These are phyloP conservation scores for Hygrophorus pudorinus DNA, from an alignment of 768 basidiomycete genomes.

Conservation along the genomic window DNA sequence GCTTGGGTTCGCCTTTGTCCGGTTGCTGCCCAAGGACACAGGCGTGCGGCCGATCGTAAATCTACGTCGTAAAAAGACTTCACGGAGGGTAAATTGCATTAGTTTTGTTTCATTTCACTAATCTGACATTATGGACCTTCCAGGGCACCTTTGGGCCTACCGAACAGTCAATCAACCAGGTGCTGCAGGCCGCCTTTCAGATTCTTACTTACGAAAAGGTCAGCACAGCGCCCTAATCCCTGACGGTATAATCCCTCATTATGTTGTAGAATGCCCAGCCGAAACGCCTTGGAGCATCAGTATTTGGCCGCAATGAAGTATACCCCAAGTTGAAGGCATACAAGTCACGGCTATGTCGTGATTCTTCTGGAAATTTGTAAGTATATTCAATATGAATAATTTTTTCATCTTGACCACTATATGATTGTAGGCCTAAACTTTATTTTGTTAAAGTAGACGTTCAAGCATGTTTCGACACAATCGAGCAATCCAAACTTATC, in stretches of 20 bases:
- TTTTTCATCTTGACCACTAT: neutral
- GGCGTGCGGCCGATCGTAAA: slow-evolving; percentile 96
- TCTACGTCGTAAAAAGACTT: slow-evolving; percentile 43
- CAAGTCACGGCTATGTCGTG: slow-evolving; percentile 40
- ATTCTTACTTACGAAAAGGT: slow-evolving; percentile 88
- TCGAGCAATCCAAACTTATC: slow-evolving; percentile 79
- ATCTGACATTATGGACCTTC: neutral
- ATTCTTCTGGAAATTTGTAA: slow-evolving; percentile 41
- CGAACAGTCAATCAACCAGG: slow-evolving; percentile 74
- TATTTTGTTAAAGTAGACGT: slow-evolving; percentile 98
- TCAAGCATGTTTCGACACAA: slow-evolving; percentile 93
- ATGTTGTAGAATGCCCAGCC: slow-evolving; percentile 46
- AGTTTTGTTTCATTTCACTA: neutral
- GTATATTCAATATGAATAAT: slow-evolving; percentile 9
- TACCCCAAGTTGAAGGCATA: slow-evolving; percentile 64
- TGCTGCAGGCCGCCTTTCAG: slow-evolving; percentile 75
- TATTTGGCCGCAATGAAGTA: slow-evolving; percentile 77
- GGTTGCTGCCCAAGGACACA: slow-evolving; percentile 88
- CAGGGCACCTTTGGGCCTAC: slow-evolving; percentile 22
- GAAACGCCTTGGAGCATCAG: slow-evolving; percentile 65
- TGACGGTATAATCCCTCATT: neutral
- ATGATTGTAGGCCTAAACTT: slow-evolving; percentile 57
- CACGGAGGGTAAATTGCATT: slow-evolving; percentile 19
- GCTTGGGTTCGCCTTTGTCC: slow-evolving; percentile 77
- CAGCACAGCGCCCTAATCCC: slow-evolving; percentile 5